A percentile compares a stretch with the other conserved stretches of the same genome.
phyloP scores from a whole-genome alignment of 2,329 filamentous ascomycete species.

The Aureobasidium sp. region DNA sequence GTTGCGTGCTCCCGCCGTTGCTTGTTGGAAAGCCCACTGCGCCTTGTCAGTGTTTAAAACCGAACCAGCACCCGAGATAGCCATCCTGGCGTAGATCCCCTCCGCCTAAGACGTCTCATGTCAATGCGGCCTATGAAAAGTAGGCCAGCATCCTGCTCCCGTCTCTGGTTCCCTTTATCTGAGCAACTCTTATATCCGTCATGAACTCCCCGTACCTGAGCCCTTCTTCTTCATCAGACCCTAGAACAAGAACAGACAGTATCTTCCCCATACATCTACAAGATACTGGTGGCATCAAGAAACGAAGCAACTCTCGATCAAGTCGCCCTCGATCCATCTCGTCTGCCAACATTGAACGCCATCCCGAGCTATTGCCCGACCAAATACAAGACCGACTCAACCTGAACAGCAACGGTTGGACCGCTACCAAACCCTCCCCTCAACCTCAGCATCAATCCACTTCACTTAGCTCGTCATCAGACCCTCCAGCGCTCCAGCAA shows the following conservation, averaged over 20 bases:
- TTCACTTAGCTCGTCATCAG: constrained; percentile 15
- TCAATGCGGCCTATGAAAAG: constrained; percentile 17
- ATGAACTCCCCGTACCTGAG: constrained; percentile 29
- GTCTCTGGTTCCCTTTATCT: constrained; percentile 5
- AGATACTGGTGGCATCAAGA: constrained; percentile 26
- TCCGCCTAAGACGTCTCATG: constrained; percentile 13
- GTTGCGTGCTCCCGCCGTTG: constrained; percentile 17
- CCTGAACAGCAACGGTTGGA: constrained; percentile 22
- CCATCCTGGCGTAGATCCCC: constrained; percentile 12
- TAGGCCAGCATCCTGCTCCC: constrained; percentile 26
- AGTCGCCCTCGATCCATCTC: constrained; percentile 26
- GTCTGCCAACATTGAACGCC: constrained; percentile 25
- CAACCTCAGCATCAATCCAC: constrained; percentile 24
- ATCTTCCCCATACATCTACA: constrained; percentile 22
- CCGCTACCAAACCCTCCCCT: constrained; percentile 28
- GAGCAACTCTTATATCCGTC: constrained; percentile 17
- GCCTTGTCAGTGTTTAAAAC: constrained; percentile 16
- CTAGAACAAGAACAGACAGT: constrained; percentile 23
- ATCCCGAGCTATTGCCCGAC: constrained; percentile 24
- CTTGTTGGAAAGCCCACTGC: constrained; percentile 16
- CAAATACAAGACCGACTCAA: constrained; percentile 16
- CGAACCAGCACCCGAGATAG: constrained; percentile 13
- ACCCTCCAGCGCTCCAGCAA: background rate
- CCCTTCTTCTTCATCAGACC: constrained; percentile 21
- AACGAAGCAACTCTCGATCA: constrained; percentile 23